These are phyloP conservation scores for Ogataea allantospora DNA, from an alignment of 805 yeast species.

Conservation along the genomic window DNA sequence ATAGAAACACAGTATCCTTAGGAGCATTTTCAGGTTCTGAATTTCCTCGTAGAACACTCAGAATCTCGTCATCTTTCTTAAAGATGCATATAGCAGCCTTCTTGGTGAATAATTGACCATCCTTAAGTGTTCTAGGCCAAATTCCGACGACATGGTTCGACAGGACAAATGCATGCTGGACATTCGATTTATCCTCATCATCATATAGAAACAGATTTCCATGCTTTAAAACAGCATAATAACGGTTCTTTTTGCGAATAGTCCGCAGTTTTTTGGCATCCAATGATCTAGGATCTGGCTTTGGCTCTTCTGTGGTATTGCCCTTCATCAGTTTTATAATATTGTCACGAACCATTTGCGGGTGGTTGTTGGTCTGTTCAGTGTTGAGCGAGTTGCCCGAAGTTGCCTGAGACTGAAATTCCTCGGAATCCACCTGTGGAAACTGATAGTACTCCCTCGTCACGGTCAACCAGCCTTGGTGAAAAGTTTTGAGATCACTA, in stretches of 20 bases:
- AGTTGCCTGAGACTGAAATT: constrained; percentile 18
- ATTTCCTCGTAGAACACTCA: constrained; percentile 37
- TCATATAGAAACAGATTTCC: constrained; percentile 86
- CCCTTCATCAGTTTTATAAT: constrained; percentile 25
- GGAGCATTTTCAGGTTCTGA: constrained; percentile 35
- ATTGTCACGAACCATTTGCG: constrained; percentile 7
- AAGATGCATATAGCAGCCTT: constrained; percentile 75
- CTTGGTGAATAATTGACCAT: constrained; percentile 78
- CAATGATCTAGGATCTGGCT: constrained; percentile 29
- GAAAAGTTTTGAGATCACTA: constrained; percentile 63
- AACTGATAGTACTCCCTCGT: constrained; percentile 69
- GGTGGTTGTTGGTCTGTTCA: constrained; percentile 3
- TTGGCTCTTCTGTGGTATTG: constrained; percentile 8
- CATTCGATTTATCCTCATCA: constrained; percentile 61
- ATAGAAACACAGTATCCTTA: constrained; percentile 52
- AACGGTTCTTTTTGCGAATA: constrained; percentile 54
- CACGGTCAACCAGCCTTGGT: constrained; percentile 81
- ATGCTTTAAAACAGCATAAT: constrained; percentile 73
- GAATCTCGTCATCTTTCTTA: constrained; percentile 48
- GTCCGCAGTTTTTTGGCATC: constrained; percentile 39
- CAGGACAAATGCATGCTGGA: constrained; percentile 76
- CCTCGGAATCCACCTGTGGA: constrained; percentile 37
- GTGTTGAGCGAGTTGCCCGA: constrained; percentile 10
- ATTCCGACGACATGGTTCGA: constrained; percentile 67
- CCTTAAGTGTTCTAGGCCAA: constrained; percentile 80